Base-by-base conservation (phyloP, 768 basidiomycete genomes). In the Kwoniella newhampshirensis region DNA sequence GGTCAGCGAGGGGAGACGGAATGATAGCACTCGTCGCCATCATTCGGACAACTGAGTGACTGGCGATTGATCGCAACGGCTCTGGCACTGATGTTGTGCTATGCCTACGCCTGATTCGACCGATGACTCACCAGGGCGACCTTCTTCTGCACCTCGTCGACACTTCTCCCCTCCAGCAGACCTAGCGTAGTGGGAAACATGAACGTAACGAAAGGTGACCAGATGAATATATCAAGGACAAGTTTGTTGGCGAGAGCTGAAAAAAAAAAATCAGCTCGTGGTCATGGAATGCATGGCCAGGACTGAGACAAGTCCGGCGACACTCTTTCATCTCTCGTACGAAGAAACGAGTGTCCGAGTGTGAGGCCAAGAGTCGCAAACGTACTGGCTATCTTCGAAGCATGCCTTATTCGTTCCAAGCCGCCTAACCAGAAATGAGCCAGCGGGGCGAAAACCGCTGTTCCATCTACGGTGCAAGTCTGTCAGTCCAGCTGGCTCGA, bases 381-480 rank as follows among this genome's bases (percentile, higher is more conserved):
- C 71, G 47, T 32, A 73, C 71, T 70, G 1, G 48, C 42, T n/a
- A 61, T 23, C 25, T 51, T 60, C 1, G 64, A 60, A 4, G 40
- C 32, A 8, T 72, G 21, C 9, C 57, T 57, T 20, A 76, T 57
- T 21, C 60, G 44, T 26, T 73, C 68, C 15, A 76, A 51, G 0
- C 51, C 41, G 1, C 51, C 46, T 2, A 74, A 48, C 75, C 75
- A 76, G 21, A 60, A 50, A 60, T 74, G 71, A 4, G 62, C 71
- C 13, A 76, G 57, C 17, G 75, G 75, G 12, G 75, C 73, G 54
- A 76, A 76, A 40, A 76, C 57, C n/a, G 68, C 37, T 4, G 60
- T 59, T n/a, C 69, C 67, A 46, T 71, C 64, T 69, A n/a, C n/a
- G n/a, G n/a, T n/a, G n/a, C n/a, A n/a, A n/a, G n/a, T n/a, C n/a